Evolutionary conservation across 1,284 basidiomycete genomes (phyloP).

Genomic region (Heterobasidion irregulare): DNA sequence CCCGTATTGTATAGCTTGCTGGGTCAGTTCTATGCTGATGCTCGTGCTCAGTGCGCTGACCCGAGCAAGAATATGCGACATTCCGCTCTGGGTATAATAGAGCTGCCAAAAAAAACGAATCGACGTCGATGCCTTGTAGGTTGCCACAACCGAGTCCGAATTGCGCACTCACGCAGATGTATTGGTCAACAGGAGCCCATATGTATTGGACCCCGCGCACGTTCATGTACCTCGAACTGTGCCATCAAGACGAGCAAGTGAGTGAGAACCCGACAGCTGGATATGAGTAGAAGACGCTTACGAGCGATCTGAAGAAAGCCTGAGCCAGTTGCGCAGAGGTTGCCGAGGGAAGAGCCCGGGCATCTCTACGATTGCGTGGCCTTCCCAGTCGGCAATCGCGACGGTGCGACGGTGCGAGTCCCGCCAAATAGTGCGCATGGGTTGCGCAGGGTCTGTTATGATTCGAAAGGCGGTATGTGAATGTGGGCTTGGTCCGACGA

Average conservation of each 20-base stretch:
- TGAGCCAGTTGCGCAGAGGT: constrained; percentile 45
- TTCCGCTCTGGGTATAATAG: constrained; percentile 19
- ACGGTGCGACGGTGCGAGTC: constrained; percentile 38
- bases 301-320: constrained; percentile 42
- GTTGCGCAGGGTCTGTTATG: constrained; percentile 37
- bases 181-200: constrained; percentile 33
- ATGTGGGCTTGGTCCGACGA: constrained; percentile 9
- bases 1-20: constrained; percentile 21
- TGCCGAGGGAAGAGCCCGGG: constrained; percentile 40
- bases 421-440: constrained; percentile 47
- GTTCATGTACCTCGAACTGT: constrained; percentile 34
- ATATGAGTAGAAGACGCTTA: constrained; percentile 18
- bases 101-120: constrained; percentile 14
- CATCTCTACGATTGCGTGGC: constrained; percentile 45
- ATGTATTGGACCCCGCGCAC: constrained; percentile 29
- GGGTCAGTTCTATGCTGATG: constrained; percentile 24
- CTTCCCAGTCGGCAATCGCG: constrained; percentile 53
- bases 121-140: not conserved
- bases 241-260: not conserved
- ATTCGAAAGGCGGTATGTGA: constrained; percentile 17
- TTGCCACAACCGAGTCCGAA: not conserved
- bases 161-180: constrained; percentile 29
- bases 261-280: not conserved
- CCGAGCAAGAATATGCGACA: constrained; percentile 22
- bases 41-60: constrained; percentile 18